Conservation (phyloP, 148 eudicot species). For the Mesembryanthemum crystallinum region DNA sequence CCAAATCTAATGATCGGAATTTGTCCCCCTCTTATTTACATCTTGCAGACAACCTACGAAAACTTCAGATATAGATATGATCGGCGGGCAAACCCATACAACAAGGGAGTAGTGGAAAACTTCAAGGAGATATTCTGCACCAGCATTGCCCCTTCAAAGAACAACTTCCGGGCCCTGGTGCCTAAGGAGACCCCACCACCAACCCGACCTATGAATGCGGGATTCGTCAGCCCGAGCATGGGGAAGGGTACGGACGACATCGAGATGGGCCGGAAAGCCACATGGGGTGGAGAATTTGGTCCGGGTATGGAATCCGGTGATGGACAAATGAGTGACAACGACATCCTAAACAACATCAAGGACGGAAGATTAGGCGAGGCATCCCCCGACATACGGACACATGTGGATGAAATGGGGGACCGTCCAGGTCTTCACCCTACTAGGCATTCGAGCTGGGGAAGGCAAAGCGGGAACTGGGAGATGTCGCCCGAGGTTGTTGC, state of each 20-base stretch:
- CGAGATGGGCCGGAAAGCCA: conserved; percentile 96
- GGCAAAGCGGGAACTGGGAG: conserved; percentile 96
- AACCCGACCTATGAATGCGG: conserved; percentile 52
- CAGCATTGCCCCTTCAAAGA: conserved; percentile 64
- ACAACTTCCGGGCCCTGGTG: conserved; percentile 71
- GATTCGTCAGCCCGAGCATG: conserved; percentile 94
- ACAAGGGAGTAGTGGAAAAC: conserved; percentile 77
- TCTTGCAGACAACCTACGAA: conserved; percentile 89
- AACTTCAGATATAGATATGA: conserved; percentile 92
- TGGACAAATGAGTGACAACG: conserved; percentile 55
- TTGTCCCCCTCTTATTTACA: not conserved
- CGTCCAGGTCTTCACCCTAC: conserved; percentile 66
- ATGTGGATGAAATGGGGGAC: conserved; percentile 66
- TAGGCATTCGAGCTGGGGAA: conserved; percentile 80
- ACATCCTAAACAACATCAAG: conserved; percentile 47
- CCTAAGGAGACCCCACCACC: conserved; percentile 56
- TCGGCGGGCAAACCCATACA: conserved; percentile 82
- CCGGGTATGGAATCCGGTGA: conserved; percentile 56
- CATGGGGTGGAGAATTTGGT: conserved; percentile 88
- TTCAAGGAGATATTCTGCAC: conserved; percentile 79
- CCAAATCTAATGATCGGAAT: not conserved
- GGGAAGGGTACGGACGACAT: conserved; percentile 84
- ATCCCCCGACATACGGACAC: conserved; percentile 76
- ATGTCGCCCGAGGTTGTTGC: conserved; percentile 96
- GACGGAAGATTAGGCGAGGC: conserved; percentile 55